These are phyloP conservation scores for Phytophthora foliorum DNA, from an alignment of 352 stramenopile species.

Conservation along the genomic window DNA sequence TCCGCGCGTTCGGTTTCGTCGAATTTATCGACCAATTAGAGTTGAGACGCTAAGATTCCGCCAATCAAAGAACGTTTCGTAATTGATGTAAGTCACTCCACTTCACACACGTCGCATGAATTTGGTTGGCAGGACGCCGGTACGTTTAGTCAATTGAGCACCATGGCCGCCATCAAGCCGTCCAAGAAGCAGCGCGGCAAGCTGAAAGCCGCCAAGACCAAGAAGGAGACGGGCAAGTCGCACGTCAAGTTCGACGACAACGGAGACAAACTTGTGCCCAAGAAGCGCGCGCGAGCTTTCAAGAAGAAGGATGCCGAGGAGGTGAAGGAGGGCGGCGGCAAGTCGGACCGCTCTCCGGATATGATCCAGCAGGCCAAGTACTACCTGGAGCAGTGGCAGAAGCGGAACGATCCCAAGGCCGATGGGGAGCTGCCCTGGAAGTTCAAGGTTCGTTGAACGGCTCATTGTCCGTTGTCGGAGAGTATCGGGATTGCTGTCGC, in stretches of 20 bases:
- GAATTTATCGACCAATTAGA: slow-evolving; percentile 52
- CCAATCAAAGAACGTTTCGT: slow-evolving; percentile 39
- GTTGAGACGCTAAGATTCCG: slow-evolving; percentile 27
- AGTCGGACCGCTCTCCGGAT: slow-evolving; percentile 78
- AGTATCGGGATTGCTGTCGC: background rate
- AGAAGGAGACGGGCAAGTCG: slow-evolving; percentile 41
- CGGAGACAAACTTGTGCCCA: slow-evolving; percentile 57
- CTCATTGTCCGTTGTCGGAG: slow-evolving; percentile 1
- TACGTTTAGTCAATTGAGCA: slow-evolving; percentile 9
- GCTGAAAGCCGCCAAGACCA: slow-evolving; percentile 49
- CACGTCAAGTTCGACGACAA: slow-evolving; percentile 81
- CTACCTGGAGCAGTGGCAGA: slow-evolving; percentile 85
- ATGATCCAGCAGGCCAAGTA: slow-evolving; percentile 86
- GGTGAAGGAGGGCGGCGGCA: slow-evolving; percentile 60
- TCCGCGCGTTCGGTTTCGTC: slow-evolving; percentile 7
- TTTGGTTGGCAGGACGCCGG: slow-evolving; percentile 38
- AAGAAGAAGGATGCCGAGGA: slow-evolving; percentile 39
- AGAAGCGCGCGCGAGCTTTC: slow-evolving; percentile 53
- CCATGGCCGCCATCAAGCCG: slow-evolving; percentile 64
- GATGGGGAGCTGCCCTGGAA: slow-evolving; percentile 79
- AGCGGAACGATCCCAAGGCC: slow-evolving; percentile 53
- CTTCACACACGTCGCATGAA: slow-evolving; percentile 31
- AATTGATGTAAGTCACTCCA: slow-evolving; percentile 10
- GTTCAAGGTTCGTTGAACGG: slow-evolving; percentile 65
- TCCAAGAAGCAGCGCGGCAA: slow-evolving; percentile 88